Evolutionary conservation across 2,329 filamentous ascomycete species (phyloP), one percentile per base, ranked within the genome.

Genomic region (Colletotrichum gloeosporioides): DNA sequence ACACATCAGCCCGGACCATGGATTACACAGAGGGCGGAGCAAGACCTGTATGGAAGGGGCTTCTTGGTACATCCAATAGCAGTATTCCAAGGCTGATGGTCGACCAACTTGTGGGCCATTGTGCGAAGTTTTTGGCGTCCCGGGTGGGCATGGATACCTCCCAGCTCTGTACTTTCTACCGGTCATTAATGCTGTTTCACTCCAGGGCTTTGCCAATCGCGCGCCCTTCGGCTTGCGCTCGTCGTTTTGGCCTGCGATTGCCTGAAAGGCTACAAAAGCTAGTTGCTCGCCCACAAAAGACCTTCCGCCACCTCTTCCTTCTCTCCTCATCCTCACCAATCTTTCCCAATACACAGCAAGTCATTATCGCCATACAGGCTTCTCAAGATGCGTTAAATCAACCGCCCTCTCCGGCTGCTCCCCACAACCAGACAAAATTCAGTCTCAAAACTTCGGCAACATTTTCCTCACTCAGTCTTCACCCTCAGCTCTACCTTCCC

Each of bases 401-500:
- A 18, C 53, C 8, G 36, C 66, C 25, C 29, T 49, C 64, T 34
- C 49, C 61, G 39, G 53, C 66, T 31, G 44, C 55, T 66, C 36
- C 31, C 57, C 15, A 66, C 74, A 71, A 70, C n/a, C 65, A 73
- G 57, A 64, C 67, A 77, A 73, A 31, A 75, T 78, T 77, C 61
- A 22, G 67, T 36, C 69, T 83, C 75, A 89, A 85, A 84, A 88
- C 91, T 93, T 91, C 90, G 93, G 82, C 92, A 89, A 83, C 91
- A 91, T 81, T 90, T 88, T 82, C 93, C 91, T 66, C 89, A 88
- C 84, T 93, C 89, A 39, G 96, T 87, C 83, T 94, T 92, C 25
- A 88, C 88, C 81, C 91, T 89, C 55, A 90, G 90, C 87, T 98
- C 94, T 65, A 98, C 89, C 76, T 93, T 91, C 71, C 94, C 92